Evolutionary conservation across 345 rosid genomes (phyloP).

Genomic region (Geranium brycei): DNA sequence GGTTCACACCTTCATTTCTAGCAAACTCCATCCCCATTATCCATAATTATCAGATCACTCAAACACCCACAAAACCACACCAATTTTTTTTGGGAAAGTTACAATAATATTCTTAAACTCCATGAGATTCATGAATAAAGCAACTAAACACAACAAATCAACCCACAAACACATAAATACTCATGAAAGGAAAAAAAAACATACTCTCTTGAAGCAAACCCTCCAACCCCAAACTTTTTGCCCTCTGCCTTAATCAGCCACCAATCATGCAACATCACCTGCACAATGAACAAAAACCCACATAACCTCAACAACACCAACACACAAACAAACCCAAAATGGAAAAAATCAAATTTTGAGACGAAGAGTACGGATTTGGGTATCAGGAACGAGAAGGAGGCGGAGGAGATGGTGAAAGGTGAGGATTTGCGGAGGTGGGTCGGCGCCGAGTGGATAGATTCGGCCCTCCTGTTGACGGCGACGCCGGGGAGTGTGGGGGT

Average conservation of each 20-base stretch:
- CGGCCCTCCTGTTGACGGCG: too few relatives aligned
- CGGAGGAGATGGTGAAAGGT: not conserved
- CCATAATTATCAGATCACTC: not conserved
- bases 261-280: slow-evolving; percentile 29
- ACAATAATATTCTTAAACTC: not conserved
- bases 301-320: not conserved
- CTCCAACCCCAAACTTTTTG: slow-evolving; percentile 25
- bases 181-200: not conserved
- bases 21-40: not conserved
- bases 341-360: not conserved
- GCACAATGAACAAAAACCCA: not conserved
- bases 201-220: slow-evolving; percentile 26
- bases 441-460: not conserved
- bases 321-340: not conserved
- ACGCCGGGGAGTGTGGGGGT: too few relatives aligned
- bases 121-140: not conserved
- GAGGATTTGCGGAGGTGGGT: not conserved
- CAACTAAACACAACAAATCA: not conserved
- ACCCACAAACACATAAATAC: not conserved
- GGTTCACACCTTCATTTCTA: not conserved
- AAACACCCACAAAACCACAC: not conserved
- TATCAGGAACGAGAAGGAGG: not conserved
- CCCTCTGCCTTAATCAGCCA: slow-evolving; percentile 21
- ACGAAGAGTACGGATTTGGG: not conserved
- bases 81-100: too few relatives aligned